Evolutionary conservation across 2,329 filamentous ascomycete genomes (phyloP), one percentile per base, ranked within the genome.

Genomic region (Ascochyta viciae-villosae): DNA sequence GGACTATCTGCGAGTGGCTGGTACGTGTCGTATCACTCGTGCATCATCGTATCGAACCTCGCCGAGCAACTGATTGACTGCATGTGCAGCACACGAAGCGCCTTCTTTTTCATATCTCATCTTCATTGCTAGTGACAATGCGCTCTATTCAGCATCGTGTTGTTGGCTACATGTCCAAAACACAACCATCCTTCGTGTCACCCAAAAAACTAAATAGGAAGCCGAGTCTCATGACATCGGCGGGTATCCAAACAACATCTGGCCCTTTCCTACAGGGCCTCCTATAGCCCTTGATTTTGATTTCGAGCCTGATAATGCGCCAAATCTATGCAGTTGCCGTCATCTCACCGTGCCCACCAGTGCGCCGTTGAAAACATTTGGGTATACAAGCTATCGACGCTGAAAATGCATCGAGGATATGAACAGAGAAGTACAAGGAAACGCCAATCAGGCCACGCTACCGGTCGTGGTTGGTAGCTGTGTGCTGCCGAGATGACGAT

Each of bases 181-280:
- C 29, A 35, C 38, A 40, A 34, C 44, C 15, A 43, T 43, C 41
- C 37, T 47, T 27, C 40, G 13, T 35, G 6, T 37, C 34, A 29
- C 44, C 40, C 50, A 41, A 38, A 53, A 31, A 53, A 26, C 49
- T 39, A 61, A 57, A 57, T 46, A 31, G 58, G 55, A 54, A 67
- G 61, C 61, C 60, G 57, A 63, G 57, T 62, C 49, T 64, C 47
- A 24, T 57, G 64, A 64, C 45, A 55, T 60, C 61, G 62, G 60
- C 61, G 68, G 71, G 70, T 72, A 73, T 73, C 65, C 64, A 58
- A 54, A 53, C 26, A 64, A 53, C 34, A 55, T 48, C 56, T 45
- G 48, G 45, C 44, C 58, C 52, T 54, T 53, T 16, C 34, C 7
- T 34, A 7, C 26, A 16, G 31, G 43, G 29, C 49, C 43, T 47